Conservation (phyloP, 495 filamentous ascomycete species). For the Astrothelium subdiscretum region DNA sequence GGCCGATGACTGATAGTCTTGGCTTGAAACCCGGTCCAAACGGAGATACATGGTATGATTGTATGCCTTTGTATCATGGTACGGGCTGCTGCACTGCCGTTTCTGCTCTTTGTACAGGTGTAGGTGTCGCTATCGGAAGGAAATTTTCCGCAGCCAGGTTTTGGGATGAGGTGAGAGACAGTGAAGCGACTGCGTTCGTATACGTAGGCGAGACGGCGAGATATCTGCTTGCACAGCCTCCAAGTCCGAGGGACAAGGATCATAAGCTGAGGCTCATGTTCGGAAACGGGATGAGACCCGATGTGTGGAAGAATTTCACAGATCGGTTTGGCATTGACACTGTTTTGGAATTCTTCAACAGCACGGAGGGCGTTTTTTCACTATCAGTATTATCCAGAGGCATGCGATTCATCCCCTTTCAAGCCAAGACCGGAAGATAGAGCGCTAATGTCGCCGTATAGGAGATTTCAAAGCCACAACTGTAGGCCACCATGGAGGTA, state of each 20-base stretch:
- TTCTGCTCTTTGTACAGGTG: constrained; percentile 65
- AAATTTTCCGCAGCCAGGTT: constrained; percentile 61
- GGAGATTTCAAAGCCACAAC: constrained; percentile 49
- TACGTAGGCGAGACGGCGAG: constrained; percentile 78
- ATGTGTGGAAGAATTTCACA: constrained; percentile 29
- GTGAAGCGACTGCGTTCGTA: constrained; percentile 54
- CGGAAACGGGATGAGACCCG: constrained; percentile 31
- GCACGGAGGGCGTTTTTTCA: constrained; percentile 39
- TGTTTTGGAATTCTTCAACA: constrained; percentile 29
- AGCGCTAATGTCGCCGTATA: constrained; percentile 13
- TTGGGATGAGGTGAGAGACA: constrained; percentile 64
- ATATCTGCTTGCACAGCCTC: constrained; percentile 61
- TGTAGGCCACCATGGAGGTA: constrained; percentile 61
- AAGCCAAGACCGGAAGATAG: constrained; percentile 19
- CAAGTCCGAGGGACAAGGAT: constrained; percentile 48
- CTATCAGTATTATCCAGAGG: background rate
- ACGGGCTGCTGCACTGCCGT: constrained; percentile 46
- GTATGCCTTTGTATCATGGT: constrained; percentile 75
- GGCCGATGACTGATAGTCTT: background rate
- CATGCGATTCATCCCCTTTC: constrained; percentile 25
- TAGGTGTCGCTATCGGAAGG: constrained; percentile 54
- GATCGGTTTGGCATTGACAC: constrained; percentile 26
- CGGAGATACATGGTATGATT: constrained; percentile 58
- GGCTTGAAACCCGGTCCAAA: constrained; percentile 6
- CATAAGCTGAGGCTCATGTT: constrained; percentile 59